A percentile compares a stretch with the other conserved stretches of the same genome.
Conservation (phyloP, 305 asterid species). For the Coffea humblotiana region DNA sequence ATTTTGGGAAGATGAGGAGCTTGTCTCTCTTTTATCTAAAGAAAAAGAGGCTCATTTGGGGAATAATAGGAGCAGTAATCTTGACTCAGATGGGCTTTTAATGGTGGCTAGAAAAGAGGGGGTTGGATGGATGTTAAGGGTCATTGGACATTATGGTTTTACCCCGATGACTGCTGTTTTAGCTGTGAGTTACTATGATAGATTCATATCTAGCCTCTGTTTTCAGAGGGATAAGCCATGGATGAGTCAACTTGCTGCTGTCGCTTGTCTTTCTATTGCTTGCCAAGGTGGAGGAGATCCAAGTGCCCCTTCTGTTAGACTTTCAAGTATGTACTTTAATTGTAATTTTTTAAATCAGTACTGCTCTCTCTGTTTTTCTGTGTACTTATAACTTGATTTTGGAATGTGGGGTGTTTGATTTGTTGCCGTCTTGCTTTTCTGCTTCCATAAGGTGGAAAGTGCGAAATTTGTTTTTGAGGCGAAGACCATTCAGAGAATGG, state of each 20-base stretch:
- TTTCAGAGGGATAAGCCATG: constrained; percentile 87
- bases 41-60: constrained; percentile 44
- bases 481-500: constrained; percentile 90
- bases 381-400: background rate
- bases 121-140: constrained; percentile 68
- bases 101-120: constrained; percentile 54
- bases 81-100: constrained; percentile 43
- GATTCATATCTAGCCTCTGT: constrained; percentile 52
- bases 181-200: constrained; percentile 66
- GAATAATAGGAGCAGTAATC: constrained; percentile 11
- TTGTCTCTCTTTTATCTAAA: constrained; percentile 50
- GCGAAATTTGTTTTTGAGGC: constrained; percentile 76
- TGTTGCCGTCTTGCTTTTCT: constrained; percentile 19
- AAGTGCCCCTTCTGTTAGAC: constrained; percentile 75
- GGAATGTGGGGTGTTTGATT: background rate
- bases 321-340: constrained; percentile 58
- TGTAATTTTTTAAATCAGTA: background rate
- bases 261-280: constrained; percentile 91
- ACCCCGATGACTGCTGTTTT: constrained; percentile 59
- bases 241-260: constrained; percentile 90
- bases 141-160: constrained; percentile 62
- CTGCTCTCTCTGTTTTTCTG: background rate
- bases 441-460: constrained; percentile 55
- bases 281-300: constrained; percentile 90
- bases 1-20: constrained; percentile 86